Base-by-base conservation (phyloP, 2,329 filamentous ascomycete genomes). In the Fusarium albosuccineum region DNA sequence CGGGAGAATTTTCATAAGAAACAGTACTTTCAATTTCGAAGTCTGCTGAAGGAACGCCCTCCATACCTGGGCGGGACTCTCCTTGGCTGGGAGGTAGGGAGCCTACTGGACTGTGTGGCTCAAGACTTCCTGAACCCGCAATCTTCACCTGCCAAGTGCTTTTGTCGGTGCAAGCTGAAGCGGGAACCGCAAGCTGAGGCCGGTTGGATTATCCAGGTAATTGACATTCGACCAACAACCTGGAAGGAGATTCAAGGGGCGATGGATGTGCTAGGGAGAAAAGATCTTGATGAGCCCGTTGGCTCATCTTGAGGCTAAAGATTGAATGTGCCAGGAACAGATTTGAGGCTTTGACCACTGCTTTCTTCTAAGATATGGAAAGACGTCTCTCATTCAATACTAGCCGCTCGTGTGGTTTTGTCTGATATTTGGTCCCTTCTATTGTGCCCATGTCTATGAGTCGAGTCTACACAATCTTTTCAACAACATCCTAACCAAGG, bases 1-100 rank as follows among this genome's bases (percentile, higher is more conserved):
- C 84, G 89, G 0, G 86, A 89, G 57, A 76, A 78, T 11, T 75
- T 79, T 7, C 69, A 73, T 8, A 79, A 74, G 17, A 86, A 83
- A 64, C 89, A 92, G 71, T 81, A 86, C 57, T 91, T 92, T 64
- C 82, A 87, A n/a, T 86, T 92, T 50, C 80, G 82, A 39, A 89
- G 91, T 68, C 75, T 92, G 0, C 89, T 88, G 67, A 86, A 87
- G 62, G 82, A 87, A 17, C 81, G 80, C 10, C 83, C 84, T 6
- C 89, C 88, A 0, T 86, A 85, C 54, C 41, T 79, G 6, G 71
- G 69, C n/a, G 77, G 76, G 11, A 57, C 68, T 9, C 70, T 79
- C 14, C 26, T 63, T 22, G 63, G 66, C 29, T 77, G 74, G 74
- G 70, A 76, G 40, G 34, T 33, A 5, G 76, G 74, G 10, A 70